Evolutionary conservation across 139 green algal species (phyloP).

Genomic region (Gonium pectorale): DNA sequence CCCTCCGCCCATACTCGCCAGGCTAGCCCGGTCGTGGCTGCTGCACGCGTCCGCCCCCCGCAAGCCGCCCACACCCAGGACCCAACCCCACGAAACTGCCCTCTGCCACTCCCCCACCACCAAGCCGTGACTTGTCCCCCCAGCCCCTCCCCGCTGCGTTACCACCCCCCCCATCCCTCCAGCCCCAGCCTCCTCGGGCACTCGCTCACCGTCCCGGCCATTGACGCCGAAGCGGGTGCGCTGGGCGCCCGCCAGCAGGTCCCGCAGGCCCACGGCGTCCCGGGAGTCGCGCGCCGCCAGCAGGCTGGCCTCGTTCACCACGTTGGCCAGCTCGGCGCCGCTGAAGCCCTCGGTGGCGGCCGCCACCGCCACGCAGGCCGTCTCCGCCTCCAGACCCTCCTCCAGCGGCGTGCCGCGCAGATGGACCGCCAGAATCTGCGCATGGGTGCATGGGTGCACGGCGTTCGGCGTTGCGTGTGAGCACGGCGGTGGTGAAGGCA

Average conservation of each 20-base stretch:
- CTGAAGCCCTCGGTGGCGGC: conserved; percentile 57
- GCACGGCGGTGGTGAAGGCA: too few species aligned
- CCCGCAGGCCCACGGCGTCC: conserved; percentile 68
- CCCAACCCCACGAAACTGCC: too few species aligned
- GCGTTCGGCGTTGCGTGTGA: too few species aligned
- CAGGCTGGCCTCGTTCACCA: conserved; percentile 93
- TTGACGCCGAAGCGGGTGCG: conserved; percentile 63
- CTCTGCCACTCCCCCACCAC: too few species aligned
- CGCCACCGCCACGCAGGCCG: conserved; percentile 40
- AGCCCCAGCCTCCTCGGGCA: neutral
- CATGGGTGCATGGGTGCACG: too few species aligned
- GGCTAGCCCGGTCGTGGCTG: too few species aligned
- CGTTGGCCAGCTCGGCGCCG: conserved; percentile 95
- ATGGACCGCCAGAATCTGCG: conserved; percentile 90
- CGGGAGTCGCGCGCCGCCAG: conserved; percentile 75
- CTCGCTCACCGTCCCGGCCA: conserved; percentile 18
- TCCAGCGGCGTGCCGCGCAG: conserved; percentile 52
- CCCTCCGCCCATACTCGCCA: too few species aligned
- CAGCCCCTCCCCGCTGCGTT: too few species aligned
- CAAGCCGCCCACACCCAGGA: too few species aligned
- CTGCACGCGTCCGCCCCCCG: too few species aligned
- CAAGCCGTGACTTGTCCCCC: too few species aligned
- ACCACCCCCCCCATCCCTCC: neutral
- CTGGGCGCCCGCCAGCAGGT: conserved; percentile 80
- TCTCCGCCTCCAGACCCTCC: conserved; percentile 9